These are phyloP conservation scores for Aegilops sharonensis DNA, from an alignment of 176 grass and related monocot species.

Conservation along the genomic window DNA sequence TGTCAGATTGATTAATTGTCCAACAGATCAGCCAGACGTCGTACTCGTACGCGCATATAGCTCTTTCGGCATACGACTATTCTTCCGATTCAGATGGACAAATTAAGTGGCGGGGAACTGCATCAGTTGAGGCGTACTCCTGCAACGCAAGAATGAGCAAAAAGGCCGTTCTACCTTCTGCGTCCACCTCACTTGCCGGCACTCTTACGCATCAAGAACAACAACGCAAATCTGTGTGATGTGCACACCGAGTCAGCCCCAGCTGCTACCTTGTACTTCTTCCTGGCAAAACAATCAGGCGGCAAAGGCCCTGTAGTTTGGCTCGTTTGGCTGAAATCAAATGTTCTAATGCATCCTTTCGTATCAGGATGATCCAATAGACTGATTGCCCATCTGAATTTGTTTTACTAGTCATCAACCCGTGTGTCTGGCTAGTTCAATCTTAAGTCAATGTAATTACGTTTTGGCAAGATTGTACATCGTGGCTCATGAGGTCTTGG, in stretches of 20 bases:
- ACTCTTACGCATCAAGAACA: neutral
- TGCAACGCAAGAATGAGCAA: neutral
- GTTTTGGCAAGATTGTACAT: no score
- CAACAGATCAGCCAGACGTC: neutral
- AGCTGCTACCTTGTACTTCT: neutral
- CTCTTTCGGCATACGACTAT: slow-evolving; percentile 1
- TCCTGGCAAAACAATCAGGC: neutral
- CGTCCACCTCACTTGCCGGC: neutral
- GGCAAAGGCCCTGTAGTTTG: neutral
- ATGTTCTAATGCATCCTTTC: neutral
- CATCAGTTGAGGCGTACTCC: neutral
- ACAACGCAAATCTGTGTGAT: neutral
- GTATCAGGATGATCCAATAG: neutral
- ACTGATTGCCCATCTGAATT: neutral
- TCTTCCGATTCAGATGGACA: neutral
- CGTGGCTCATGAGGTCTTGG: no score
- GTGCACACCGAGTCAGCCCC: neutral
- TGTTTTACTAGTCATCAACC: neutral
- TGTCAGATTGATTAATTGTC: neutral
- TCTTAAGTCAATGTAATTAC: no score
- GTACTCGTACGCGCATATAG: neutral
- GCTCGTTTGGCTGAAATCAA: neutral
- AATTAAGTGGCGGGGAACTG: neutral
- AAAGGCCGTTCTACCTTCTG: neutral
- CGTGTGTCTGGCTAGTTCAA: no score